A percentile compares a stretch with the other conserved stretches of the same genome.
These are phyloP conservation scores for Rhizopogon roseolus DNA, from an alignment of 768 basidiomycete genomes.

Conservation along the genomic window DNA sequence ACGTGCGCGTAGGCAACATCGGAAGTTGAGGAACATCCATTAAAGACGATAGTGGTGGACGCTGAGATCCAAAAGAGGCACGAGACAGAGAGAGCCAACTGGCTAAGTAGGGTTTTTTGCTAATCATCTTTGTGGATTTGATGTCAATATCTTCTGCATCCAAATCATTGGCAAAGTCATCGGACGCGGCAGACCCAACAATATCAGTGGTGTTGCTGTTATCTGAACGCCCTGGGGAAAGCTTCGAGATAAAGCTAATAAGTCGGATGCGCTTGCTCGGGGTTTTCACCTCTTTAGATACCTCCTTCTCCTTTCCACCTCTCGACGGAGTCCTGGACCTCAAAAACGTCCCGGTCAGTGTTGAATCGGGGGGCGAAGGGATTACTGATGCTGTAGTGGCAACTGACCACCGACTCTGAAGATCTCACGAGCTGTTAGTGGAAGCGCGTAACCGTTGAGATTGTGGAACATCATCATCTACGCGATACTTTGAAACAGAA, in stretches of 20 bases:
- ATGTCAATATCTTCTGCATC: conserved; percentile 14
- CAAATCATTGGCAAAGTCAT: conserved; percentile 19
- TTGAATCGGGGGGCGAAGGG: conserved; percentile 9
- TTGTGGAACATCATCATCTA: conserved; percentile 2
- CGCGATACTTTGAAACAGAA: neutral
- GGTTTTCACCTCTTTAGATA: conserved; percentile 14
- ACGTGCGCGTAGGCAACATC: conserved; percentile 16
- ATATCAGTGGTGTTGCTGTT: conserved; percentile 3
- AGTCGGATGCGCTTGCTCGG: conserved; percentile 28
- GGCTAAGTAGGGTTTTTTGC: conserved; percentile 26
- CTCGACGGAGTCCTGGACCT: conserved; percentile 10
- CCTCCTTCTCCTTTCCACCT: conserved; percentile 2
- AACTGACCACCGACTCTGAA: conserved; percentile 21
- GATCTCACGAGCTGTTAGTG: neutral
- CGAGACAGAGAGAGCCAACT: conserved; percentile 26
- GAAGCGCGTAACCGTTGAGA: conserved; percentile 1
- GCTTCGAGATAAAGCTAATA: conserved; percentile 26
- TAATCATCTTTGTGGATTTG: conserved; percentile 15
- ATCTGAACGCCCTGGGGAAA: conserved; percentile 26
- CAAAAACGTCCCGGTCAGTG: conserved; percentile 1
- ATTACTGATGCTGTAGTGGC: conserved; percentile 26
- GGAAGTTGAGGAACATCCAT: conserved; percentile 23
- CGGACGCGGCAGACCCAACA: conserved; percentile 4
- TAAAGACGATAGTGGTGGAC: conserved; percentile 15
- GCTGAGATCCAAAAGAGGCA: conserved; percentile 23